Evolutionary conservation across 1,284 basidiomycete genomes (phyloP), one percentile per base, ranked within the genome.

Genomic region (Malassezia caprae): DNA sequence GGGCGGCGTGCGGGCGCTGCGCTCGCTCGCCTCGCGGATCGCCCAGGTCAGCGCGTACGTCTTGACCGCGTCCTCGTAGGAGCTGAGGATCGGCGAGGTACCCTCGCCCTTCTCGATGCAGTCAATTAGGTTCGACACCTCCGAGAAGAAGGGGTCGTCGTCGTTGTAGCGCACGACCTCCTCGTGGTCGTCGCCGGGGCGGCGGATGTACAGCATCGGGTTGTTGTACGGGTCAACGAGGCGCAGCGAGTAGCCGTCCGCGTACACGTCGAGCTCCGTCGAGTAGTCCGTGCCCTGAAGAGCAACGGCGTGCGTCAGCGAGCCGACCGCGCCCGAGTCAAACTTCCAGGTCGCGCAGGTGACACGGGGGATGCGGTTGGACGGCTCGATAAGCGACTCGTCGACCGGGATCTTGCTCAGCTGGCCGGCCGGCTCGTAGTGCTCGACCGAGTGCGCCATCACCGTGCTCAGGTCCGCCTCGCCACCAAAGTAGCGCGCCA

Each of bases 401-500:
- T 91, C 86, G 56, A 94, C 78, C 27, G 80, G 78, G 68, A 91
- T 82, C 76, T 86, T 88, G 63, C 83, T 83, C 34, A 98, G 82
- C 27, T 84, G 76, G 27, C 93, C 94, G 3, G 93, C 87, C 4
- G 65, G 65, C 60, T 74, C 72, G 57, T 64, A 68, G 63, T 69
- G 59, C 55, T 74, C 72, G 24, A 74, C 48, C 53, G 68, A 65
- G 42, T 76, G 74, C 39, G 75, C 78, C 59, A 79, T 80, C 35
- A 96, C 90, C 42, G 83, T 83, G 56, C 81, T 78, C 59, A 93
- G 84, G 72, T 94, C 87, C 55, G 96, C 90, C 67, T 96, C 93
- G 40, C 93, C 93, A 51, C 91, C 93, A 76, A 98, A 96, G 81
- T 96, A 98, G 65, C 93, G 85, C 50, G 89, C 91, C 41, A 91